A percentile compares a stretch with the other conserved stretches of the same genome.
Evolutionary conservation across 192 early-diverging fungal genomes (phyloP).

Genomic region (Coemansia sp.): DNA sequence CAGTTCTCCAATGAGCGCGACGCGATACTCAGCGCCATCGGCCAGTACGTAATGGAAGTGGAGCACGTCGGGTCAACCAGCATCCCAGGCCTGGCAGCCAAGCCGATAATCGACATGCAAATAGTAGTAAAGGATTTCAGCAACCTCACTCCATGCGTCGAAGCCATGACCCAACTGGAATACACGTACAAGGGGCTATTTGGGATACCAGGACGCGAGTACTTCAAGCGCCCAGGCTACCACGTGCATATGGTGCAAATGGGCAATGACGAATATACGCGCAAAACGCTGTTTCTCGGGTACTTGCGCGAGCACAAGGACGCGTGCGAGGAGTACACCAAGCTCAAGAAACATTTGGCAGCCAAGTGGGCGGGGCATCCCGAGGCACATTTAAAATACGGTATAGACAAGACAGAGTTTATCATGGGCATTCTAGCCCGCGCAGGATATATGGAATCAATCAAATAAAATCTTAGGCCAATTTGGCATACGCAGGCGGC

Average conservation of each 20-base stretch:
- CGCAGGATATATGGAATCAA: slow-evolving; percentile 11
- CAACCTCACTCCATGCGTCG: not conserved
- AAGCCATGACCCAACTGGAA: not conserved
- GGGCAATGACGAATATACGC: slow-evolving; percentile 8
- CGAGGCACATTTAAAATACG: not conserved
- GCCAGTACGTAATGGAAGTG: not conserved
- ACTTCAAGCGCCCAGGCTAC: slow-evolving; percentile 6
- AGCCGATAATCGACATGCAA: slow-evolving; percentile 34
- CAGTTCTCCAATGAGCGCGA: not conserved
- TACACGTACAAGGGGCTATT: slow-evolving; percentile 9
- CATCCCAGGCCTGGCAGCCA: slow-evolving; percentile 25
- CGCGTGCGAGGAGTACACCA: slow-evolving; percentile 10
- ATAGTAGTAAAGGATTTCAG: slow-evolving; percentile 3
- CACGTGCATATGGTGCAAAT: slow-evolving; percentile 13
- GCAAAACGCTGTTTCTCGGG: slow-evolving; percentile 9
- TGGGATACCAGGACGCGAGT: slow-evolving; percentile 18
- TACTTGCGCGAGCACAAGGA: slow-evolving; percentile 5
- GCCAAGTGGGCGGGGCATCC: slow-evolving; percentile 10
- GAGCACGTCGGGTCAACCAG: slow-evolving; percentile 33
- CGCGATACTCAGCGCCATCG: not conserved
- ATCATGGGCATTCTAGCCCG: slow-evolving; percentile 11
- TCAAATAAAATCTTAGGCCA: slow-evolving; percentile 45
- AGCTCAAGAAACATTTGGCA: slow-evolving; percentile 13
- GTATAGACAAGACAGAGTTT: slow-evolving; percentile 17
- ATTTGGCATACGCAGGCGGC: slow-evolving; percentile 89